These are phyloP conservation scores for Protomyces macrosporus DNA, from an alignment of 1,139 yeast species.

Conservation along the genomic window DNA sequence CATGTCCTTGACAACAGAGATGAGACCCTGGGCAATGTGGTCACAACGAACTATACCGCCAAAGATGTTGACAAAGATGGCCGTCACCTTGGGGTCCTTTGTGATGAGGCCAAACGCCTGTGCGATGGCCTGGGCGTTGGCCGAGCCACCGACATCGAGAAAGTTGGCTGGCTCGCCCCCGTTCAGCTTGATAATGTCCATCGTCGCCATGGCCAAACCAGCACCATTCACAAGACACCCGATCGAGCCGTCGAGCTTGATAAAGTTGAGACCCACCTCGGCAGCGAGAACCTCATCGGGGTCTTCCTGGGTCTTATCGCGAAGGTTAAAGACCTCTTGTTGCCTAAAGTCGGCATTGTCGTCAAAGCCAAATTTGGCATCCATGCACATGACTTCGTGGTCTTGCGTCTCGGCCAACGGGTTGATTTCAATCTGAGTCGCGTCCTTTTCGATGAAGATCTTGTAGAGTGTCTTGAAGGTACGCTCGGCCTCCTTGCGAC, in stretches of 20 bases:
- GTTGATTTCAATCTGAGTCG: conserved; percentile 97
- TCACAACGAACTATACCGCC: conserved; percentile 99
- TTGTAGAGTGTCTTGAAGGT: conserved; percentile 81
- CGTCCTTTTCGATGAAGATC: conserved; percentile 84
- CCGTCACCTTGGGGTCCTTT: conserved; percentile 83
- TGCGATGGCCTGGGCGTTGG: conserved; percentile 96
- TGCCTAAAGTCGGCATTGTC: conserved; percentile 96
- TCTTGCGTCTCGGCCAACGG: conserved; percentile 93
- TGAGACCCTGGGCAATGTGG: conserved; percentile 94
- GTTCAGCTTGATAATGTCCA: conserved; percentile 96
- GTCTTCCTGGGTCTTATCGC: conserved; percentile 96
- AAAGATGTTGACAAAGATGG: conserved; percentile 95
- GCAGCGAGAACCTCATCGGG: conserved; percentile 94
- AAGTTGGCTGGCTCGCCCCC: conserved; percentile 99
- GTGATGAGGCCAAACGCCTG: conserved; percentile 92
- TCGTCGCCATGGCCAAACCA: conserved; percentile 99
- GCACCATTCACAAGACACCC: conserved; percentile 98
- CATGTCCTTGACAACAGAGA: conserved; percentile 86
- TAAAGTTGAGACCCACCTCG: conserved; percentile 85
- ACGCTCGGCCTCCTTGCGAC: conserved; percentile 81
- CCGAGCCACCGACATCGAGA: conserved; percentile 99
- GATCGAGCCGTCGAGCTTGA: conserved; percentile 95
- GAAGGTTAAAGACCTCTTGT: conserved; percentile 89
- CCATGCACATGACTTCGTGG: conserved; percentile 93
- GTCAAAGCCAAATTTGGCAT: conserved; percentile 96